Evolutionary conservation across 441 rosid species (phyloP), one percentile per base, ranked within the genome.

Genomic region (Sinapis alba): DNA sequence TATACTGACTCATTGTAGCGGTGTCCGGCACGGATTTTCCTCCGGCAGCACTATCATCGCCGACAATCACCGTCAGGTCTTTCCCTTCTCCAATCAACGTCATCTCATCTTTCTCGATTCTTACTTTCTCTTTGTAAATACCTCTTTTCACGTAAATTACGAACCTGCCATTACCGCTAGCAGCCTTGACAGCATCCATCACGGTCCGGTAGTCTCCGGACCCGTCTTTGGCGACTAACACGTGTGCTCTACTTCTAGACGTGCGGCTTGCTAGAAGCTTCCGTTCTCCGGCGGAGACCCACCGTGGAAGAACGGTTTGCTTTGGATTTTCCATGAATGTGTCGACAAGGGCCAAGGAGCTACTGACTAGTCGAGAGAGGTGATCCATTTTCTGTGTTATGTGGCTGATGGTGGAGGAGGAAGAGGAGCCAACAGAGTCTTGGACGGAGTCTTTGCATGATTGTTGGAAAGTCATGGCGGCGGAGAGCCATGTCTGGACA

Each of bases 1-100:
- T 66, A n/a, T 32, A 81, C 92, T 87, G 1, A 93, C 97, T 80
- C 74, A 93, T 80, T 18, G 98, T 91, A 50, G 98, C 94, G 6
- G 97, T 77, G 65, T 62, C 85, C 0, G 88, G 81, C 80, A 84
- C 83, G 68, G 96, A 81, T 65, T 86, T 58, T 21, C 98, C 98
- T 18, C 84, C 82, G 10, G 74, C 77, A 4, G 27, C 86, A 12
- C 90, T 91, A 63, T 73, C 88, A 71, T 78, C 87, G 4, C 87
- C 85, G 1, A 74, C 69, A 57, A 93, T 86, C 16, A 91, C 62
- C n/a, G 98, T 91, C 10, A 64, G 58, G 73, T 88, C 82, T 79
- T 91, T 93, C 0, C 97, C 97, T 16, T 91, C 98, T 57, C 98
- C 98, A 2, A 93, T 83, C 85, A 93, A 82, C 2, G 89, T 85